Percentiles rank a stretch among this genome's conserved stretches.
phyloP scores from a whole-genome alignment of 2,329 filamentous ascomycete genomes.

The Pyricularia sp. region DNA sequence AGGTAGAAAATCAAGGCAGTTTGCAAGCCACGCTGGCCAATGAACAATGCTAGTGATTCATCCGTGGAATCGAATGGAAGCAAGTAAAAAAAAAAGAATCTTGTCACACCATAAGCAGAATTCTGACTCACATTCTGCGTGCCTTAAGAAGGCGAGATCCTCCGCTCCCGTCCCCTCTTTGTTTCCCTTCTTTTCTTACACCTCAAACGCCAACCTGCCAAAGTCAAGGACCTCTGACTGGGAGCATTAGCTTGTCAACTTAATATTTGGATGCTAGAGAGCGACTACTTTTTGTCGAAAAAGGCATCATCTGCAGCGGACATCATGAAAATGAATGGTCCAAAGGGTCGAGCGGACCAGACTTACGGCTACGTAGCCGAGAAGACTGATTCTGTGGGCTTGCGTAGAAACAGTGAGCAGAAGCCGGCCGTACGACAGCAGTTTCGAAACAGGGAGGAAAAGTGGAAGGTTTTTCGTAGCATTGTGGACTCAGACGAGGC shows the following conservation, averaged over 20 bases:
- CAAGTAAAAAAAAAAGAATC: neutral
- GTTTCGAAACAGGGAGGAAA: neutral
- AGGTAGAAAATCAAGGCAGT: neutral
- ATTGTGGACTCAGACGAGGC: neutral
- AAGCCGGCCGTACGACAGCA: too few species aligned
- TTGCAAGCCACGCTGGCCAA: neutral
- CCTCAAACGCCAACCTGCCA: neutral
- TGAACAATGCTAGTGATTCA: neutral
- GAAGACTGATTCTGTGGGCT: neutral
- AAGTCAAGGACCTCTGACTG: neutral
- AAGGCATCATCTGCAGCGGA: neutral
- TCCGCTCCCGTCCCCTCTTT: neutral
- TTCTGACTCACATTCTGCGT: neutral
- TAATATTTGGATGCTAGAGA: too few species aligned
- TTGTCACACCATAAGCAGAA: neutral
- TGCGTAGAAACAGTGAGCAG: neutral
- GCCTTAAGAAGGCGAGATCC: neutral
- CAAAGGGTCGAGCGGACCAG: too few species aligned
- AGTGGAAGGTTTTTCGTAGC: neutral
- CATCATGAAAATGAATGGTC: neutral
- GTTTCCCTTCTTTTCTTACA: neutral
- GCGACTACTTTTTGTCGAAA: neutral
- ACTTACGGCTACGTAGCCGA: neutral
- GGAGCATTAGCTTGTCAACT: neutral
- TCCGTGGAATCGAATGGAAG: neutral